phyloP scores from a whole-genome alignment of 2,329 filamentous ascomycete species.

The Byssochlamys sp. region DNA sequence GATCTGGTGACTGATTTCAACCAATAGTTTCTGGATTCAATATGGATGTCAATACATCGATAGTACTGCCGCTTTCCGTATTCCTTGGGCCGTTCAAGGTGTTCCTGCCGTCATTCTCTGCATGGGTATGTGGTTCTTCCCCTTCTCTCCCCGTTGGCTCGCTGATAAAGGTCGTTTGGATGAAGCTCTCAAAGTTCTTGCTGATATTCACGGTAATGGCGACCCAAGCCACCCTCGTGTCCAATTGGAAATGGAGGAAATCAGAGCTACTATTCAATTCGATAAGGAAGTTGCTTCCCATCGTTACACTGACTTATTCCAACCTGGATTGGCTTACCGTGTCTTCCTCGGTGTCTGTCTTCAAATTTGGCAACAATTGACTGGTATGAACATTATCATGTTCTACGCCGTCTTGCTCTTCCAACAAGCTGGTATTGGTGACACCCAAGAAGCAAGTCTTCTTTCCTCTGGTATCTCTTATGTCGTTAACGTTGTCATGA shows the following conservation, averaged over 20 bases:
- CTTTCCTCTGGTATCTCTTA: conserved; percentile 55
- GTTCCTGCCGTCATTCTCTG: conserved; percentile 51
- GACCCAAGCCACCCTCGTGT: conserved; percentile 58
- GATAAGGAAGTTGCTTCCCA: conserved; percentile 45
- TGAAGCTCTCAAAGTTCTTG: conserved; percentile 41
- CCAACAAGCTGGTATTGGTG: conserved; percentile 45
- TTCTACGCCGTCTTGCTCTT: conserved; percentile 16
- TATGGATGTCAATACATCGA: conserved; percentile 53
- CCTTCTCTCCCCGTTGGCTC: conserved; percentile 55
- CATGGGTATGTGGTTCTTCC: conserved; percentile 43
- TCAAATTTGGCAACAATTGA: conserved; percentile 52
- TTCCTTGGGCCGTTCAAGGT: conserved; percentile 57
- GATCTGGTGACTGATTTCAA: too few species aligned
- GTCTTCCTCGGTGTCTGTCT: conserved; percentile 50
- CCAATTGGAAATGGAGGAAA: conserved; percentile 47
- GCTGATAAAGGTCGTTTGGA: conserved; percentile 54
- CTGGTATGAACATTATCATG: conserved; percentile 53
- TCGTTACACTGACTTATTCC: conserved; percentile 43
- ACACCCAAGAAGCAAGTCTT: conserved; percentile 48
- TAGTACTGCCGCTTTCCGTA: conserved; percentile 50
- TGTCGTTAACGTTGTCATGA: conserved; percentile 53
- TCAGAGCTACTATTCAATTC: conserved; percentile 22
- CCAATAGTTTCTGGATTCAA: conserved; percentile 59
- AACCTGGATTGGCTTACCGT: conserved; percentile 46
- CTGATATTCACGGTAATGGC: conserved; percentile 54